Conservation (phyloP, 257 asterid genomes). For the Solanum clarkiae region DNA sequence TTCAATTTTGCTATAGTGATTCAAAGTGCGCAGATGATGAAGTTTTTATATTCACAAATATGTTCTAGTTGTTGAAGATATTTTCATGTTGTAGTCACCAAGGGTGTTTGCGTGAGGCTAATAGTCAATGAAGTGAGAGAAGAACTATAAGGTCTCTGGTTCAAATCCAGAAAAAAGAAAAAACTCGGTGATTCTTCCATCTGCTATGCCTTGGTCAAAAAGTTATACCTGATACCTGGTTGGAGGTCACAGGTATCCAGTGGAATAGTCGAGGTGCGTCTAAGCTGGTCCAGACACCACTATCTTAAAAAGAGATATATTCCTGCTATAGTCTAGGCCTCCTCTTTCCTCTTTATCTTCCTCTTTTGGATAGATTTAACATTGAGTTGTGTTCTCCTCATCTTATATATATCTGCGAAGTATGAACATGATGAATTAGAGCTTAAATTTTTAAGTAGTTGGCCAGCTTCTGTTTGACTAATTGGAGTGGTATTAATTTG, state of each 20-base stretch:
- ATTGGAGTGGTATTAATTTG: neutral
- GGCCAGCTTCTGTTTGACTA: neutral
- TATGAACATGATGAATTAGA: neutral
- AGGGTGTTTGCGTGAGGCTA: neutral
- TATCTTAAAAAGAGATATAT: neutral
- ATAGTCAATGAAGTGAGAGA: neutral
- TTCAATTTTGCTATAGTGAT: neutral
- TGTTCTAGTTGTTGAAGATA: neutral
- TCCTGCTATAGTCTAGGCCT: neutral
- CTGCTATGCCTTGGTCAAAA: neutral
- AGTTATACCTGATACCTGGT: neutral
- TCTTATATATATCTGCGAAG: neutral
- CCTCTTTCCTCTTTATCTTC: neutral
- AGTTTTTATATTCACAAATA: neutral
- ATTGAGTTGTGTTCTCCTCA: neutral
- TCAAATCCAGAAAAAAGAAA: neutral
- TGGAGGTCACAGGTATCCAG: neutral
- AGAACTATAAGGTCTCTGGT: neutral
- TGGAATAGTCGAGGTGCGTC: neutral
- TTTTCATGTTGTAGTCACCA: neutral
- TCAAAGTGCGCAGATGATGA: neutral
- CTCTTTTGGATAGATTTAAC: neutral
- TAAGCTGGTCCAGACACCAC: neutral
- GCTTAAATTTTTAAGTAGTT: neutral
- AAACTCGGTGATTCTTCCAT: neutral